Percentiles rank a stretch among this genome's conserved stretches.
phyloP scores from a whole-genome alignment of 2,329 filamentous ascomycete genomes.

The Chaetomium sp. region DNA sequence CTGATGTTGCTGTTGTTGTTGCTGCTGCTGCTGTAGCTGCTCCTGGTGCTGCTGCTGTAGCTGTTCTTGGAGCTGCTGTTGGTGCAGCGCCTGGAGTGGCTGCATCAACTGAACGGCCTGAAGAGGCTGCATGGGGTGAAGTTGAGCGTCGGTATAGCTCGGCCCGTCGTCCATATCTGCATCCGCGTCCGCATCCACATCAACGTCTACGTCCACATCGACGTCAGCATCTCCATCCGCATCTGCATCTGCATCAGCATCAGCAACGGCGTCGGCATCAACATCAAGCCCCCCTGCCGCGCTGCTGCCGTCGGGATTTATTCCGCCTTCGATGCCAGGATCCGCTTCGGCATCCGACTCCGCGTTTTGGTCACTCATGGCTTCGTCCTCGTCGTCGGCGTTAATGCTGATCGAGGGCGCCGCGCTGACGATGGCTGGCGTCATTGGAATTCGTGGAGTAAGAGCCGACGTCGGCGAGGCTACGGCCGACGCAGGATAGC shows the following conservation, averaged over 20 bases:
- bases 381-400: conserved; percentile 28
- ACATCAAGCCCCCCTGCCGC: conserved; percentile 30
- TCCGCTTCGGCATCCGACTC: conserved; percentile 25
- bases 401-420: conserved; percentile 14
- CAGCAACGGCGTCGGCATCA: conserved; percentile 25
- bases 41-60: conserved; percentile 16
- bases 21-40: conserved; percentile 30
- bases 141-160: conserved; percentile 27
- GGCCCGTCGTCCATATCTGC: conserved; percentile 49
- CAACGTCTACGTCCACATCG: conserved; percentile 35
- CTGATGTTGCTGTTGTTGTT: conserved; percentile 27
- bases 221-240: neutral
- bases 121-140: conserved; percentile 9
- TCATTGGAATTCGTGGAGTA: neutral
- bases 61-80: conserved; percentile 28
- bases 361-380: conserved; percentile 41
- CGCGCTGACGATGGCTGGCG: conserved; percentile 20
- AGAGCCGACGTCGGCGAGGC: neutral
- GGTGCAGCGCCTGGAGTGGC: conserved; percentile 25
- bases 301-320: conserved; percentile 29
- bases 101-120: conserved; percentile 30
- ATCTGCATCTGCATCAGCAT: conserved; percentile 23
- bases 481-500: conserved; percentile 1
- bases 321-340: neutral
- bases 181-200: conserved; percentile 33